phyloP scores from a whole-genome alignment of 2,329 filamentous ascomycete species.

The Alternaria sp. region DNA sequence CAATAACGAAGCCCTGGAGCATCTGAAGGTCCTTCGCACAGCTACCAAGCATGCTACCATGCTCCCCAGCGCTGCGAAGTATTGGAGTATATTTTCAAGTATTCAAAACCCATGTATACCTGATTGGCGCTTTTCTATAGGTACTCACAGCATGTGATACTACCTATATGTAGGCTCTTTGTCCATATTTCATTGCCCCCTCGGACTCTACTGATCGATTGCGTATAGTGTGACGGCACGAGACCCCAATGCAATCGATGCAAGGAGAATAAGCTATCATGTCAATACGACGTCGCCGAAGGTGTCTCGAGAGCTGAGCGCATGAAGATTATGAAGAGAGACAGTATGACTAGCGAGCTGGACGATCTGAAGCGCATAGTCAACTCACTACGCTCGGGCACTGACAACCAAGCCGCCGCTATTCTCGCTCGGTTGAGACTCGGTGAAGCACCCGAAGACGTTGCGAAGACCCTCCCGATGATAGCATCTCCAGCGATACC shows the following conservation, averaged over 20 bases:
- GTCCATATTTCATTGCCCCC: background rate
- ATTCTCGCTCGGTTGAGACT: constrained; percentile 30
- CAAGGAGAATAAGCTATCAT: constrained; percentile 25
- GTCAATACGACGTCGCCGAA: constrained; percentile 37
- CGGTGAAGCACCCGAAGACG: constrained; percentile 30
- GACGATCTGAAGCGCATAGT: constrained; percentile 35
- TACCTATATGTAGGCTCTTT: constrained; percentile 14
- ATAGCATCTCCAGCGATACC: constrained; percentile 10
- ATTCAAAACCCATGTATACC: background rate
- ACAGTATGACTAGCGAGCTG: constrained; percentile 26
- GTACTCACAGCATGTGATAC: constrained; percentile 14
- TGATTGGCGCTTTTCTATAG: constrained; percentile 11
- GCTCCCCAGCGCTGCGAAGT: background rate
- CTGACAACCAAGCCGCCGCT: constrained; percentile 31
- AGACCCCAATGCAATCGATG: constrained; percentile 34
- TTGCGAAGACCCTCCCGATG: constrained; percentile 28
- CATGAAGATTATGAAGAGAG: constrained; percentile 35
- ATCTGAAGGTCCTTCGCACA: constrained; percentile 2
- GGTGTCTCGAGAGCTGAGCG: constrained; percentile 36
- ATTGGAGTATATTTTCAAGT: background rate
- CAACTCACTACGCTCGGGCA: constrained; percentile 26
- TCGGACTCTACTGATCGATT: background rate
- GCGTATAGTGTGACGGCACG: constrained; percentile 31
- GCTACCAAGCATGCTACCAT: background rate
- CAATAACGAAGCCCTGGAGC: constrained; percentile 1